These are phyloP conservation scores for Tricholoma bakamatsutake DNA, from an alignment of 768 basidiomycete genomes.

Conservation along the genomic window DNA sequence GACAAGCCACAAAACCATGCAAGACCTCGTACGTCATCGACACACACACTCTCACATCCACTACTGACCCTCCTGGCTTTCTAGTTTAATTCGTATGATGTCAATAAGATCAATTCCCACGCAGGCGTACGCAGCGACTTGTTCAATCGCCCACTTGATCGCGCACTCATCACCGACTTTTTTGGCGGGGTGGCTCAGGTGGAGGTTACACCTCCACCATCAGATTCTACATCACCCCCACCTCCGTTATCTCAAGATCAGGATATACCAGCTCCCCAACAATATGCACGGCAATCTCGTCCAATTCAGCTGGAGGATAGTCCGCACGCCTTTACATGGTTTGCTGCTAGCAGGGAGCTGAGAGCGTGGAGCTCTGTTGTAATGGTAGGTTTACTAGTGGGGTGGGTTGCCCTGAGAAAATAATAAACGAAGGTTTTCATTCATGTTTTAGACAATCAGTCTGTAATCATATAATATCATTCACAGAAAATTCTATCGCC, in stretches of 20 bases:
- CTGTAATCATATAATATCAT: not conserved
- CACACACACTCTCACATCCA: not conserved
- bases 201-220: slow-evolving; percentile 40
- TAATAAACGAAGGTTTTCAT: slow-evolving; percentile 1
- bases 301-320: not conserved
- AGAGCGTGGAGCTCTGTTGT: slow-evolving; percentile 26
- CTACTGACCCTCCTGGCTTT: not conserved
- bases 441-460: not conserved
- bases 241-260: not conserved
- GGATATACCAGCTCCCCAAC: not conserved
- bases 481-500: not conserved
- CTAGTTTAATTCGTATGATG: slow-evolving; percentile 80
- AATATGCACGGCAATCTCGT: not conserved
- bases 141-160: slow-evolving; percentile 60
- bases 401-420: slow-evolving; percentile 21
- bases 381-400: slow-evolving; percentile 23
- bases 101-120: slow-evolving; percentile 69
- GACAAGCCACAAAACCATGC: slow-evolving; percentile 73
- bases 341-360: slow-evolving; percentile 6
- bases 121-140: slow-evolving; percentile 87
- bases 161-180: slow-evolving; percentile 73
- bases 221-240: not conserved
- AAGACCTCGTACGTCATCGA: slow-evolving; percentile 64
- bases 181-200: slow-evolving; percentile 86
- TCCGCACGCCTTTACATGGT: not conserved